Conservation (phyloP, 305 asterid species). For the Plantago coronopus region DNA sequence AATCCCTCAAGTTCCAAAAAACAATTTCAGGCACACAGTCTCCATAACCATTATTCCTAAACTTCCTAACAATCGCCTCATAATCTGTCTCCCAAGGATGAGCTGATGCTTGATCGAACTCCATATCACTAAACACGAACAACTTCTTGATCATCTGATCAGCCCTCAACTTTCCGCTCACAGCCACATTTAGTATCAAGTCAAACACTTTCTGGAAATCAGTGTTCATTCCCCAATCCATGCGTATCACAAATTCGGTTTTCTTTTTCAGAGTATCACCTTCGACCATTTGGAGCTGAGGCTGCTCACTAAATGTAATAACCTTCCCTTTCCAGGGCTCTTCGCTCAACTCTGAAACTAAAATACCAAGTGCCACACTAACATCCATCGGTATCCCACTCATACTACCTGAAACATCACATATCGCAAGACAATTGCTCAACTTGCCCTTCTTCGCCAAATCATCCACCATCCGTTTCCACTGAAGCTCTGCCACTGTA, state of each 20-base stretch:
- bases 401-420: slow-evolving; percentile 46
- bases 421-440: slow-evolving; percentile 33
- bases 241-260: slow-evolving; percentile 13
- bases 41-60: slow-evolving; percentile 31
- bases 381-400: slow-evolving; percentile 38
- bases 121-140: slow-evolving; percentile 48
- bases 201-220: slow-evolving; percentile 38
- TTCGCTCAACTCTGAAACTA: slow-evolving; percentile 35
- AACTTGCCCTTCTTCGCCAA: slow-evolving; percentile 31
- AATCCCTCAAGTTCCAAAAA: slow-evolving; percentile 35
- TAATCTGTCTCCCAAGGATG: slow-evolving; percentile 39
- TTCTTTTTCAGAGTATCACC: slow-evolving; percentile 25
- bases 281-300: slow-evolving; percentile 27
- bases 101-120: slow-evolving; percentile 32
- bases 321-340: slow-evolving; percentile 41
- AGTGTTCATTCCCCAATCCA: slow-evolving; percentile 26
- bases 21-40: slow-evolving; percentile 32
- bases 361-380: slow-evolving; percentile 37
- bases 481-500: no score
- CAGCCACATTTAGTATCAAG: slow-evolving; percentile 33
- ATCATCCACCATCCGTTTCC: slow-evolving; percentile 41
- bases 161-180: slow-evolving; percentile 22
- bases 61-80: slow-evolving; percentile 28
- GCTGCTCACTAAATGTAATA: slow-evolving; percentile 33
- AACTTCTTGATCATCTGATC: slow-evolving; percentile 36